A percentile compares a stretch with the other conserved stretches of the same genome.
phyloP scores from a whole-genome alignment of 2,329 filamentous ascomycete genomes.

The Scedosporium apiospermum region DNA sequence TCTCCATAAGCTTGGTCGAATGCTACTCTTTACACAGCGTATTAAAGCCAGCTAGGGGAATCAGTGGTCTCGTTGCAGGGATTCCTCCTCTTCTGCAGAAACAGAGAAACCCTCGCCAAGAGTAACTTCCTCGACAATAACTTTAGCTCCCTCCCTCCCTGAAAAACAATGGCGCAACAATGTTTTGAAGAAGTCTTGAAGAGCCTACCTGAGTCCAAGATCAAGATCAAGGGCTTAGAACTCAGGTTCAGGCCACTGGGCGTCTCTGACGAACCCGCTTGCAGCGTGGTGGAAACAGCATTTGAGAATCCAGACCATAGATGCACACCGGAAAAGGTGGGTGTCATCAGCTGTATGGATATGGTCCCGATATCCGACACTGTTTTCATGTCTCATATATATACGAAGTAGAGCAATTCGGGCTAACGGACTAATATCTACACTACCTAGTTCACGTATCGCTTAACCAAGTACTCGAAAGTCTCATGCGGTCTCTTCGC shows the following conservation, averaged over 20 bases:
- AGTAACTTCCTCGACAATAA: not conserved
- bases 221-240: not conserved
- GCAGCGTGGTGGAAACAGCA: not conserved
- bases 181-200: not conserved
- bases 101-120: not conserved
- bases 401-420: too few species aligned
- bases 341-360: not conserved
- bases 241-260: not conserved
- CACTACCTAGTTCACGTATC: conserved; percentile 58
- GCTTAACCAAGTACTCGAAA: conserved; percentile 64
- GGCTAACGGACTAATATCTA: too few species aligned
- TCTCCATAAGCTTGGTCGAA: not conserved
- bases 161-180: not conserved
- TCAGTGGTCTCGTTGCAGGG: too few species aligned
- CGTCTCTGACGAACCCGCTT: not conserved
- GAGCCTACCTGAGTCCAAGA: not conserved
- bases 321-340: not conserved
- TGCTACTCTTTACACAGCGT: too few species aligned
- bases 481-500: conserved; percentile 75
- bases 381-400: not conserved
- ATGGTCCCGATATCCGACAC: not conserved
- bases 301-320: not conserved
- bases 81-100: too few species aligned
- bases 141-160: not conserved
- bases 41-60: too few species aligned